Conservation (phyloP, 129 eudicot genomes). For the Tagetes patula region DNA sequence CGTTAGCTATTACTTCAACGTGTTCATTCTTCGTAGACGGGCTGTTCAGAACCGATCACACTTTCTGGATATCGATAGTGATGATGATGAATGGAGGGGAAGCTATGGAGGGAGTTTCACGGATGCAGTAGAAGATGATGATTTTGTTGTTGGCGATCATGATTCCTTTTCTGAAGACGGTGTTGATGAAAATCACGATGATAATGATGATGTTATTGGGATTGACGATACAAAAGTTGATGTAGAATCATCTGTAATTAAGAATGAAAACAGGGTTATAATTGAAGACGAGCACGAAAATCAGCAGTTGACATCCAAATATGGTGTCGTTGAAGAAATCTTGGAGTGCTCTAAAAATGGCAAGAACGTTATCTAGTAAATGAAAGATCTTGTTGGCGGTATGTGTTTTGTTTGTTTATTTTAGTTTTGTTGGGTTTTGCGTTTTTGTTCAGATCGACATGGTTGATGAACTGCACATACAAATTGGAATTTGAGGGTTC, state of each 20-base stretch:
- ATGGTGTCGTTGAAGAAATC: slow-evolving; percentile 42
- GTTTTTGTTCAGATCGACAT: slow-evolving; percentile 18
- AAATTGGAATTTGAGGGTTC: slow-evolving; percentile 25
- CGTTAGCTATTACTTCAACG: slow-evolving; percentile 66
- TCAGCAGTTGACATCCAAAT: slow-evolving; percentile 23
- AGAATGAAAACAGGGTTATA: slow-evolving; percentile 20
- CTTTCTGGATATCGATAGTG: slow-evolving; percentile 55
- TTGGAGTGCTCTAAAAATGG: slow-evolving; percentile 36
- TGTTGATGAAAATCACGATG: background rate
- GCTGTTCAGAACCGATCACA: slow-evolving; percentile 54
- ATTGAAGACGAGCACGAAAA: slow-evolving; percentile 4
- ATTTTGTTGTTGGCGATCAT: slow-evolving; percentile 35
- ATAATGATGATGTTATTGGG: slow-evolving; percentile 20
- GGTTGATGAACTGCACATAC: slow-evolving; percentile 28
- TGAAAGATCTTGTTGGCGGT: background rate
- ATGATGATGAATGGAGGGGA: slow-evolving; percentile 62
- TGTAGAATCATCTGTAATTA: slow-evolving; percentile 16
- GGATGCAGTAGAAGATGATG: slow-evolving; percentile 37
- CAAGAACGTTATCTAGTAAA: slow-evolving; percentile 24
- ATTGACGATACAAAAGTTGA: slow-evolving; percentile 1
- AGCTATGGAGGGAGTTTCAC: slow-evolving; percentile 19
- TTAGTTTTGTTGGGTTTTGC: slow-evolving; percentile 25
- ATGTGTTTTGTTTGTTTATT: slow-evolving; percentile 17
- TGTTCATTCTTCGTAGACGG: slow-evolving; percentile 58
- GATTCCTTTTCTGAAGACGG: slow-evolving; percentile 25